Base-by-base conservation (phyloP, 2,329 filamentous ascomycete genomes). In the Aspergillus tubingensis region DNA sequence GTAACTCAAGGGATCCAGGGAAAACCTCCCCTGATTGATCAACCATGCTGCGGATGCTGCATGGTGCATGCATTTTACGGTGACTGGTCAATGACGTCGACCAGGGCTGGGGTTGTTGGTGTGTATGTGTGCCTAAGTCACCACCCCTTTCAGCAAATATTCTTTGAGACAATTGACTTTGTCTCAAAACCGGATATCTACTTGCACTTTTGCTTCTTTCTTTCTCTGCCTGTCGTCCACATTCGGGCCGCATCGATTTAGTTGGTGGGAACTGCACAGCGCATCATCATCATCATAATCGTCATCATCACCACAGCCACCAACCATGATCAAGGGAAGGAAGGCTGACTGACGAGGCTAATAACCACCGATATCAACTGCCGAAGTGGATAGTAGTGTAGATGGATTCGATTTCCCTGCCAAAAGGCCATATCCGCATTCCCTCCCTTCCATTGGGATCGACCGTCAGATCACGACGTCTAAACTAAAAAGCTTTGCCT, bases 381-480 rank as follows among this genome's bases (percentile, higher is more conserved):
- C 56, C 56, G 56, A 51, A 11, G 36, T 13, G n/a, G 21, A 19
- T 25, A 8, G 2, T 38, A 52, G 6, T 6, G 13, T 15, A 36
- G 36, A 25, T 52, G 51, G 54, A 8, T 39, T 52, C 8, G 27
- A 30, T 30, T 54, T 56, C 36, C 39, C 53, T 54, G 50, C 58
- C 48, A 61, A 60, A 36, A 13, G 32, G 30, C 25, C 25, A 27
- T 36, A 4, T 36, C 32, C 11, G 32, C 32, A 36, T 36, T 36
- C 32, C 58, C 53, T 48, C 44, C 44, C 36, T 55, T 60, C 59
- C 54, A 67, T 67, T 66, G 23, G 55, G 64, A 66, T 67, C 65
- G 64, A 56, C 65, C 54, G 41, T 61, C 51, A 61, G 50, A 59
- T 59, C 60, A 62, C 48, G 47, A 50, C 47, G 25, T 43, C 41